Evolutionary conservation across 75 land plant genomes (phyloP).

Genomic region (Picea glauca): DNA sequence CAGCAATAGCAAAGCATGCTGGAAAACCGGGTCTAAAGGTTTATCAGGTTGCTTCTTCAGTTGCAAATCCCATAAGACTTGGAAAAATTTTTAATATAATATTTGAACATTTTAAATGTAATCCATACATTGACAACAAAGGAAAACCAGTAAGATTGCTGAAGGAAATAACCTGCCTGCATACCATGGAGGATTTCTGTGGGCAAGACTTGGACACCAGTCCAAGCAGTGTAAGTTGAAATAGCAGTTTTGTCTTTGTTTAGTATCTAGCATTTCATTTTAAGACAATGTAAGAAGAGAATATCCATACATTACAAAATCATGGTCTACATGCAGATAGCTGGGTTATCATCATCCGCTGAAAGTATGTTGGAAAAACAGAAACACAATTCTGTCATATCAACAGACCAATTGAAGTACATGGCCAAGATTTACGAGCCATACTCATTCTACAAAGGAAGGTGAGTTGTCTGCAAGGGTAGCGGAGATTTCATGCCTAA

Average conservation of each 20-base stretch:
- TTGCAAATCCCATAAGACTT: neutral
- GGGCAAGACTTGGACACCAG: too few relatives aligned
- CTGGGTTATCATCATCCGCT: too few relatives aligned
- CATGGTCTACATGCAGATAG: too few relatives aligned
- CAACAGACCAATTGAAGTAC: constrained; percentile 3
- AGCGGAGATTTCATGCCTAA: constrained; percentile 60
- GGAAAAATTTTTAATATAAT: constrained; percentile 43
- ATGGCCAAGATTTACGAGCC: constrained; percentile 72
- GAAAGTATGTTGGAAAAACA: too few relatives aligned
- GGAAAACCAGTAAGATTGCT: constrained; percentile 46
- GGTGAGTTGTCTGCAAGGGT: constrained; percentile 26
- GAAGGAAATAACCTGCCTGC: too few relatives aligned
- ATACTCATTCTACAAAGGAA: constrained; percentile 76
- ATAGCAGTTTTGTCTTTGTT: too few relatives aligned
- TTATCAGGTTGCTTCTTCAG: neutral
- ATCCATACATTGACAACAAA: constrained; percentile 57
- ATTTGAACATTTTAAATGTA: constrained; percentile 57
- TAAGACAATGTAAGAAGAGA: too few relatives aligned
- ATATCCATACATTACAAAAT: too few relatives aligned
- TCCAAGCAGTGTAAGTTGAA: too few relatives aligned
- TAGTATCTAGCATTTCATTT: too few relatives aligned
- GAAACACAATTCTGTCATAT: too few relatives aligned
- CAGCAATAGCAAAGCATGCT: neutral
- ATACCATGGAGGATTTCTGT: too few relatives aligned
- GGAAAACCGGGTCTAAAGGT: neutral